Conservation (phyloP, 73 alveolate species). For the Paramecium sonneborni region DNA sequence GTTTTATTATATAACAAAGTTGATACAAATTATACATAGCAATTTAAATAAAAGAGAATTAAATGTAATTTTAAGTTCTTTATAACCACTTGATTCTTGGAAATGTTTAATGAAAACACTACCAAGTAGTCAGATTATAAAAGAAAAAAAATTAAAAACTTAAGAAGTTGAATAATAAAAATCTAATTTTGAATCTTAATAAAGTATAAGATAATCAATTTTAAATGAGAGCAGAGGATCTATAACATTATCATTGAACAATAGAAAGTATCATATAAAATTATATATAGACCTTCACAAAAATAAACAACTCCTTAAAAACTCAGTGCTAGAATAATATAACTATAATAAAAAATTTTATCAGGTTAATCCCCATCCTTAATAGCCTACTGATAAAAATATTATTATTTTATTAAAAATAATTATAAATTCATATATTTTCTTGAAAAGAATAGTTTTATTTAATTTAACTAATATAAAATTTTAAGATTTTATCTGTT, state of each 20-base stretch:
- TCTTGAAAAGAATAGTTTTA: too few relatives aligned
- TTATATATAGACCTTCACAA: neutral
- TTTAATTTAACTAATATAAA: too few relatives aligned
- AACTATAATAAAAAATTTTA: neutral
- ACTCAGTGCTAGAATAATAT: neutral
- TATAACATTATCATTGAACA: neutral
- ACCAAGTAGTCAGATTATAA: neutral
- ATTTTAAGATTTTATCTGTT: too few relatives aligned
- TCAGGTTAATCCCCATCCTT: neutral
- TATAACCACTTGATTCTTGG: constrained; percentile 14
- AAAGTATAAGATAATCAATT: neutral
- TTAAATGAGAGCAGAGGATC: neutral
- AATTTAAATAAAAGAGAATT: neutral
- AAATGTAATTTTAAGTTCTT: neutral
- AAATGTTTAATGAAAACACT: neutral
- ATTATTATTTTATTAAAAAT: neutral
- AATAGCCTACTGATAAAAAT: neutral
- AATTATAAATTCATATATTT: neutral
- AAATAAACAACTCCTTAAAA: neutral
- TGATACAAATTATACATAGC: neutral
- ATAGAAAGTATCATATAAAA: neutral
- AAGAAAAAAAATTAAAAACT: neutral
- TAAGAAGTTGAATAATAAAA: neutral
- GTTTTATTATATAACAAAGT: neutral
- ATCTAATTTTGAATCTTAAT: neutral